phyloP scores from a whole-genome alignment of 73 alveolate genomes.

The Symbiodinium natans region DNA sequence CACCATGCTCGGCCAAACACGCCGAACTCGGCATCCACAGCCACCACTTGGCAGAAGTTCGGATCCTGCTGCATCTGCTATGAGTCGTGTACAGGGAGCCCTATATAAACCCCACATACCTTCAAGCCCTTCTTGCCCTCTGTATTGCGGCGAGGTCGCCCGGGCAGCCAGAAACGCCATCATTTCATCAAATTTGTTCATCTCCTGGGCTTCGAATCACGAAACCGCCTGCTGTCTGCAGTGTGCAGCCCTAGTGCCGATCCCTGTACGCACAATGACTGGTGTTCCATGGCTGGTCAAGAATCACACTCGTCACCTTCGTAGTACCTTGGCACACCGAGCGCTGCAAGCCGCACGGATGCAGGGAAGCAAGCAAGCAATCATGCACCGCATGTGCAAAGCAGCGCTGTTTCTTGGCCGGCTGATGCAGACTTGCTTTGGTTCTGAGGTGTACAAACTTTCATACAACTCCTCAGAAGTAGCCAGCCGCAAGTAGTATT shows the following conservation, averaged over 20 bases:
- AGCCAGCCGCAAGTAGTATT: no score
- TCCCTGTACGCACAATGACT: no score
- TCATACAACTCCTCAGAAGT: not conserved
- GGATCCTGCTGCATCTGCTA: constrained; percentile 49
- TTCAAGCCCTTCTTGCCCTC: not conserved
- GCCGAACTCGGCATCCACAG: constrained; percentile 79
- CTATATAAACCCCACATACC: no score
- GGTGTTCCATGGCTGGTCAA: not conserved
- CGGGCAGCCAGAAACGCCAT: constrained; percentile 81
- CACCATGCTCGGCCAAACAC: constrained; percentile 80
- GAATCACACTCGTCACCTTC: constrained; percentile 53
- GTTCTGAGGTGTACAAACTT: not conserved
- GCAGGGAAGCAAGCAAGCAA: not conserved
- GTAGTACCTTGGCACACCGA: constrained; percentile 16
- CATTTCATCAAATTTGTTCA: constrained; percentile 90
- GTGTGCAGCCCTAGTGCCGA: no score
- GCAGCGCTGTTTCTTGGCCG: not conserved
- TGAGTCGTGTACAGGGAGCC: no score
- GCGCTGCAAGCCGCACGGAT: no score
- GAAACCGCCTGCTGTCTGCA: no score
- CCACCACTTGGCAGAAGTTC: constrained; percentile 76
- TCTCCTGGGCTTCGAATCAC: not conserved
- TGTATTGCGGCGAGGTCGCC: not conserved
- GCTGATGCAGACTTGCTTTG: not conserved
- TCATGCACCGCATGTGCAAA: not conserved